These are phyloP conservation scores for Alternaria sp. DNA, from an alignment of 2,329 filamentous ascomycete species.

Conservation along the genomic window DNA sequence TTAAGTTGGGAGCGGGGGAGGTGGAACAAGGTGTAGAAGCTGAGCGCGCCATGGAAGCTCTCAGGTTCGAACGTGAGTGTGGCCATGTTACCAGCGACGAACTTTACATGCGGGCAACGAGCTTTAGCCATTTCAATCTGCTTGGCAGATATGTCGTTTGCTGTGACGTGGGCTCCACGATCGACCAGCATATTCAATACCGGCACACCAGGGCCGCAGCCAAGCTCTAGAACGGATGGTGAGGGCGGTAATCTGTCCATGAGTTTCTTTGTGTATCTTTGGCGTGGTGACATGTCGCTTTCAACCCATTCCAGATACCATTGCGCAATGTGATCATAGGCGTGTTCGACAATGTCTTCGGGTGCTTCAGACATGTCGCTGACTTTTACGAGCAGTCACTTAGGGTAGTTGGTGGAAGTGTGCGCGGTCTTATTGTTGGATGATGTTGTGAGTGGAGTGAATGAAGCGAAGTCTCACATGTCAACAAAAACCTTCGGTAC, in stretches of 20 bases:
- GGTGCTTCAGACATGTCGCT: conserved; percentile 9
- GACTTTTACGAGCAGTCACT: background rate
- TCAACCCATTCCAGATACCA: conserved; percentile 19
- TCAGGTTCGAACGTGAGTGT: conserved; percentile 38
- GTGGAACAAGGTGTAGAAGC: conserved; percentile 63
- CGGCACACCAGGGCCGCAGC: conserved; percentile 24
- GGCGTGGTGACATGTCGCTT: conserved; percentile 10
- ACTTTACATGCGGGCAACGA: conserved; percentile 11
- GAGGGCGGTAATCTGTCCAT: conserved; percentile 1
- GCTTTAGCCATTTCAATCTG: conserved; percentile 47
- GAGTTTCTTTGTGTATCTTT: conserved; percentile 10
- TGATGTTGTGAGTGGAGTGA: background rate
- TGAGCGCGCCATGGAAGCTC: conserved; percentile 59
- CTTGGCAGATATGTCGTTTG: conserved; percentile 51
- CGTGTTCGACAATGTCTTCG: conserved; percentile 10
- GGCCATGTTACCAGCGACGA: conserved; percentile 52
- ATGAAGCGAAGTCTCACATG: background rate
- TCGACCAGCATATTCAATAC: conserved; percentile 21
- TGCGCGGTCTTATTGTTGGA: background rate
- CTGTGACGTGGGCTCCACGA: conserved; percentile 36
- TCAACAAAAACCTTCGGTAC: too few species aligned
- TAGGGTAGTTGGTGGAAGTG: background rate
- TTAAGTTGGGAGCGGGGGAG: conserved; percentile 60
- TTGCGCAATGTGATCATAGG: conserved; percentile 15
- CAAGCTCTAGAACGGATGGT: conserved; percentile 21